Base-by-base conservation (phyloP, 768 basidiomycete species). In the Hypholoma fasciculare region DNA sequence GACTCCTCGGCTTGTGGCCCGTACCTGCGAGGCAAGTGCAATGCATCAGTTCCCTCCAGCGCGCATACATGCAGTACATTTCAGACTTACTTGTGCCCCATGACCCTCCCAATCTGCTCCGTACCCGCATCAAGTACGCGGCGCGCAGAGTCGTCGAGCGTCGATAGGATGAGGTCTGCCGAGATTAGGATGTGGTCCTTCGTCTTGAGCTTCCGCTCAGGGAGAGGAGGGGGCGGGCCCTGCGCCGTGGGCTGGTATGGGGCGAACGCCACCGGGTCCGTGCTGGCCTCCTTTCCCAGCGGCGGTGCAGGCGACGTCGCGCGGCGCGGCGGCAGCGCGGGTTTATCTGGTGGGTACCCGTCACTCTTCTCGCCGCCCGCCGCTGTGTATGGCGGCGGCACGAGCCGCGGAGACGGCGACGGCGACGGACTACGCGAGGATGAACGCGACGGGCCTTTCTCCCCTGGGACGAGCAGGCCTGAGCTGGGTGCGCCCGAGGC, bases 81-180 rank as follows among this genome's bases (percentile, higher is more conserved):
- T 23, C 17, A 43, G 1, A 72, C 78, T 48, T 63, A 85, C 79
- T 83, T 86, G 68, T 88, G 86, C 16, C 77, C 80, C 39, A 87
- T 73, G 30, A 82, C 78, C 7, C 74, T 72, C 0, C 82, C 81
- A 3, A 87, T 61, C 14, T 77, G 71, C 44, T 78, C 66, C 0
- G 81, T 79, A 2, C 83, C 77, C 4, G 71, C 74, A 61, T 86
- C 80, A 20, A 88, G 69, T 6, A 88, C 61, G 48, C 78, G 78
- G 42, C 80, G 74, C 27, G 81, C 74, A 8, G 84, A 85, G 59
- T 84, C 74, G 67, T 89, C 86, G 37, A 88, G 73, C 4, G 87
- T 85, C 13, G 85, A 82, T 9, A 86, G 74, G 54, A 90, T 81
- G 48, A 89, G 76, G 65, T 88, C 85, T n/a, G 83, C 83, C 14